Percentiles rank a stretch among this genome's conserved stretches.
Evolutionary conservation across 2,329 filamentous ascomycete species (phyloP).

Genomic region (Colletotrichum melonis): DNA sequence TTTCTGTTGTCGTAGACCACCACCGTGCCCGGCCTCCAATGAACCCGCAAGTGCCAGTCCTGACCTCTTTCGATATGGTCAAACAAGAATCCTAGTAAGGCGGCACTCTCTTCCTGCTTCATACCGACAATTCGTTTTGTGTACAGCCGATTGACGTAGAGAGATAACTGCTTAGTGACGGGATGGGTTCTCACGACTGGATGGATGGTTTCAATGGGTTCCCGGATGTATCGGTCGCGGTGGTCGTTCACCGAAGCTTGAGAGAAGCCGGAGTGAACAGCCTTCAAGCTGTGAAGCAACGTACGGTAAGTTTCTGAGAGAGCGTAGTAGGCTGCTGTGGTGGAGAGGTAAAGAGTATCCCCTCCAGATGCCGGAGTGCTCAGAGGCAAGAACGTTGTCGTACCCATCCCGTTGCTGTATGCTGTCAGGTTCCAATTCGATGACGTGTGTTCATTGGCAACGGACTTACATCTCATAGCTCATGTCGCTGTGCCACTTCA

Average conservation of each 20-base stretch:
- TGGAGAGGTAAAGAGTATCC: background rate
- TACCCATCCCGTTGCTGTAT: background rate
- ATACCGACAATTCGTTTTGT: background rate
- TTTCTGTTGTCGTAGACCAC: conserved; percentile 11
- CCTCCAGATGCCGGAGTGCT: background rate
- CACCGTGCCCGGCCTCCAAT: background rate
- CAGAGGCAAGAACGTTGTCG: background rate
- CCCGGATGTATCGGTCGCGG: conserved; percentile 3
- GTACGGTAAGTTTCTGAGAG: background rate
- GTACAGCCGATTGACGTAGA: conserved; percentile 8
- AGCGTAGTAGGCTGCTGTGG: background rate
- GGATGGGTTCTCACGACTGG: conserved; percentile 5
- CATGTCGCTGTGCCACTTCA: background rate
- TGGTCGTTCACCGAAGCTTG: background rate
- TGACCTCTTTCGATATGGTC: conserved; percentile 12
- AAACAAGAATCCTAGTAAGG: conserved; percentile 1
- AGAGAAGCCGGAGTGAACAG: background rate
- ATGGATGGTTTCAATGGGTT: conserved; percentile 10
- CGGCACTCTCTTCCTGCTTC: conserved; percentile 2
- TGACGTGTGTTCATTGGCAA: background rate
- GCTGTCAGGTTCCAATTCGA: background rate
- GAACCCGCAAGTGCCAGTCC: background rate
- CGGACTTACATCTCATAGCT: background rate
- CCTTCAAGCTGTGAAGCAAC: background rate
- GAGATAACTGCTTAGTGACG: background rate